A percentile compares a stretch with the other conserved stretches of the same genome.
Evolutionary conservation across 495 filamentous ascomycete species (phyloP).

Genomic region (Annulohypoxylon nitens): DNA sequence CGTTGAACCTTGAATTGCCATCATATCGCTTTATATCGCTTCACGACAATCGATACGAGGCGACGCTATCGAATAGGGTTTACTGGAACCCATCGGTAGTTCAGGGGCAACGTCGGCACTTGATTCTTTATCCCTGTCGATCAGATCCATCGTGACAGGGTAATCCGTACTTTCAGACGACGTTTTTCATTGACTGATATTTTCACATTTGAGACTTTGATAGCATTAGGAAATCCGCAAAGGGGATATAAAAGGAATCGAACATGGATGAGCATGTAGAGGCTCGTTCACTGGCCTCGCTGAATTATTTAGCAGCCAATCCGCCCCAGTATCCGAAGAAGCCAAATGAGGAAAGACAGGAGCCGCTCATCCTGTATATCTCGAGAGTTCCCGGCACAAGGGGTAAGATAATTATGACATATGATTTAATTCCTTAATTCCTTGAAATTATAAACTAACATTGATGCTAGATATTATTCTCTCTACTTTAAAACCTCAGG

Average conservation of each 20-base stretch:
- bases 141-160: slow-evolving; percentile 9
- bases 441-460: slow-evolving; percentile 36
- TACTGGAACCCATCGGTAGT: neutral
- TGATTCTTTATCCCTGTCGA: slow-evolving; percentile 35
- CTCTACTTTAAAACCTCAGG: slow-evolving; percentile 87
- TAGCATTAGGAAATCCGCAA: neutral
- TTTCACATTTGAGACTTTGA: neutral
- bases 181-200: slow-evolving; percentile 10
- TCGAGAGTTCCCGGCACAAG: slow-evolving; percentile 90
- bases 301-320: slow-evolving; percentile 85
- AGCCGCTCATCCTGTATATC: slow-evolving; percentile 86
- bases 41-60: slow-evolving; percentile 29
- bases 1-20: slow-evolving; percentile 32
- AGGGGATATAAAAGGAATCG: slow-evolving; percentile 2
- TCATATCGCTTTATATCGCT: neutral
- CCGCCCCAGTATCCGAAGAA: slow-evolving; percentile 85
- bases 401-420: slow-evolving; percentile 64
- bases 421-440: slow-evolving; percentile 28
- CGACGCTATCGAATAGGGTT: slow-evolving; percentile 29
- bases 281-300: slow-evolving; percentile 82
- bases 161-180: slow-evolving; percentile 6
- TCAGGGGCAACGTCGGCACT: slow-evolving; percentile 9
- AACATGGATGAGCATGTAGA: slow-evolving; percentile 70
- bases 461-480: slow-evolving; percentile 82
- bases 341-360: slow-evolving; percentile 72